Evolutionary conservation across 208 protist genomes (phyloP).

Genomic region (Sergeia podlipaevii): DNA sequence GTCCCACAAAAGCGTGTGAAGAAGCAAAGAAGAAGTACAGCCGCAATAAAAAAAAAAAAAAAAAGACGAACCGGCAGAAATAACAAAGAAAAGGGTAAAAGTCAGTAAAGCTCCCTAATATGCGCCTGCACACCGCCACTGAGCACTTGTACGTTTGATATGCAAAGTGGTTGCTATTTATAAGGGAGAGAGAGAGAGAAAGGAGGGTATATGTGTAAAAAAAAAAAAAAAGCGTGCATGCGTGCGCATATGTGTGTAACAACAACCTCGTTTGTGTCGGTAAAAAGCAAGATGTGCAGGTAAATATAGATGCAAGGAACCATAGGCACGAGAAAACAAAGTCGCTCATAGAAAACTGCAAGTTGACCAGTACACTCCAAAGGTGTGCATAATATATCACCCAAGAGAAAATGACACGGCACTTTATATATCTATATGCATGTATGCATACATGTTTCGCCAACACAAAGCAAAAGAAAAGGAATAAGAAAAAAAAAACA

Average conservation of each 20-base stretch:
- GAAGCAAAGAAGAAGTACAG: neutral
- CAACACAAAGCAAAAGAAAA: neutral
- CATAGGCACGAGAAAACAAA: too few relatives aligned
- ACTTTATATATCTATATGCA: neutral
- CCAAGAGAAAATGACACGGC: neutral
- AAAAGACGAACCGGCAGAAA: neutral
- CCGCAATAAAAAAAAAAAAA: constrained; percentile 2
- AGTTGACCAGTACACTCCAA: too few relatives aligned
- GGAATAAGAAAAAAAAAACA: constrained; percentile 8
- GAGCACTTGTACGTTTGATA: neutral
- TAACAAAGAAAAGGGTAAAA: neutral
- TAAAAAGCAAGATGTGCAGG: too few relatives aligned
- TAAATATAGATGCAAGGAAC: too few relatives aligned
- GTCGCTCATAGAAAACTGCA: too few relatives aligned
- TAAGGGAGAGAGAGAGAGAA: neutral
- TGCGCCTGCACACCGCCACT: constrained; percentile 9
- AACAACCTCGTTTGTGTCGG: too few relatives aligned
- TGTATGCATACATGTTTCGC: neutral
- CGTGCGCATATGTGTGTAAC: neutral
- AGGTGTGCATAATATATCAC: neutral
- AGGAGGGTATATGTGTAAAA: neutral
- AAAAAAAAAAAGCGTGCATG: neutral
- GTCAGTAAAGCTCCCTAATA: neutral
- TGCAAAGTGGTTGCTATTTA: neutral
- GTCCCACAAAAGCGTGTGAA: neutral